These are phyloP conservation scores for Powellomyces hirtus DNA, from an alignment of 192 early-diverging fungal genomes.

Conservation along the genomic window DNA sequence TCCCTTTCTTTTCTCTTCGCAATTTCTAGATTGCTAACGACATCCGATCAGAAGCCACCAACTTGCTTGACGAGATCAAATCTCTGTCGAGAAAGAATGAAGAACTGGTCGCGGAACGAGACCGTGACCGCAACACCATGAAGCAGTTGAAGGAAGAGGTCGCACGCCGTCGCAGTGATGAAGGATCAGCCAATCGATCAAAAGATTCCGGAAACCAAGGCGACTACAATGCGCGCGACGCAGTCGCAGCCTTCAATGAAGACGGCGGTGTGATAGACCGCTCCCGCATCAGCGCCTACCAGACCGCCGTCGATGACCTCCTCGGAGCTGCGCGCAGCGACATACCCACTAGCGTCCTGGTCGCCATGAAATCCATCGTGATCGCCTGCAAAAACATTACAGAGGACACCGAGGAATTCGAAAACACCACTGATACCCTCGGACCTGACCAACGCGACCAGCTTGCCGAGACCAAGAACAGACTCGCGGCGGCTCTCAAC, in stretches of 20 bases:
- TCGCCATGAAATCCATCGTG: conserved; percentile 82
- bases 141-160: conserved; percentile 39
- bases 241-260: conserved; percentile 3
- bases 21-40: conserved; percentile 59
- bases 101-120: conserved; percentile 53
- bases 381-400: conserved; percentile 80
- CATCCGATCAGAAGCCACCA: conserved; percentile 67
- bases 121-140: conserved; percentile 44
- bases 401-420: conserved; percentile 74
- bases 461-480: conserved; percentile 56
- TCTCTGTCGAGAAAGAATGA: conserved; percentile 59
- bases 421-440: conserved; percentile 40
- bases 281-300: conserved; percentile 68
- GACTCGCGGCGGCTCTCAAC: conserved; percentile 62
- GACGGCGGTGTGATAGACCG: conserved; percentile 70
- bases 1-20: no score
- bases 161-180: not conserved
- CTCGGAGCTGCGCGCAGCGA: conserved; percentile 64
- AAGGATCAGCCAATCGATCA: not conserved
- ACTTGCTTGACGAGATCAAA: conserved; percentile 70
- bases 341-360: conserved; percentile 67
- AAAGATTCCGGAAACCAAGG: no score
- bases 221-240: not conserved
- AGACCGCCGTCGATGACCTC: conserved; percentile 79
- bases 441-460: conserved; percentile 45